phyloP scores from a whole-genome alignment of 176 grass and related monocot genomes.

The Eragrostis nindensis region DNA sequence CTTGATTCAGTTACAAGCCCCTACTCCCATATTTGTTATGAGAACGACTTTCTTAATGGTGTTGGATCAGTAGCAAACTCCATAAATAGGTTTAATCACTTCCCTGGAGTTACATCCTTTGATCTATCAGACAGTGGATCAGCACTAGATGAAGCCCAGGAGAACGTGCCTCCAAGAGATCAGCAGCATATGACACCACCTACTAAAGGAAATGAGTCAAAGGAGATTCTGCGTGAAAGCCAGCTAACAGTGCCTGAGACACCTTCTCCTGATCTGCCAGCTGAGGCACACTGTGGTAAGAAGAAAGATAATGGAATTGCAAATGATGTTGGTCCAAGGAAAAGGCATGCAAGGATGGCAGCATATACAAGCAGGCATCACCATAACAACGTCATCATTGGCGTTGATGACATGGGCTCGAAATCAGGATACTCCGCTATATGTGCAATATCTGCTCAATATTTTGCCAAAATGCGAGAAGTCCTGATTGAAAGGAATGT shows the following conservation, averaged over 20 bases:
- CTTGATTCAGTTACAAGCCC: conserved; percentile 89
- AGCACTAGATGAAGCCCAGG: conserved; percentile 59
- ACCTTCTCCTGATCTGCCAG: conserved; percentile 91
- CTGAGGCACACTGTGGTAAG: conserved; percentile 68
- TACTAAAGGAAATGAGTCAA: conserved; percentile 70
- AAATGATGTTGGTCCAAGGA: conserved; percentile 70
- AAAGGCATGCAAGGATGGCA: conserved; percentile 79
- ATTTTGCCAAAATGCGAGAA: conserved; percentile 93
- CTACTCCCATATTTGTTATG: conserved; percentile 91
- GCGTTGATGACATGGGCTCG: conserved; percentile 64
- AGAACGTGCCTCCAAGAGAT: conserved; percentile 85
- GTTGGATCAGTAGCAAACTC: conserved; percentile 50
- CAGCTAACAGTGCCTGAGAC: conserved; percentile 96
- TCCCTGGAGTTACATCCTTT: conserved; percentile 61
- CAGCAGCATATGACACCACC: conserved; percentile 80
- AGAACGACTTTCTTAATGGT: conserved; percentile 57
- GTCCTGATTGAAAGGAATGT: conserved; percentile 91
- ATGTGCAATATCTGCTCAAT: conserved; percentile 83
- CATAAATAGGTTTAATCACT: conserved; percentile 62
- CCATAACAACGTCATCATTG: conserved; percentile 55
- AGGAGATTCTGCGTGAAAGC: conserved; percentile 77
- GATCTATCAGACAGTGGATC: conserved; percentile 74
- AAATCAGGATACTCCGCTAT: conserved; percentile 80
- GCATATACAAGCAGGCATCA: conserved; percentile 64
- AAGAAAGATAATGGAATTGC: conserved; percentile 85